A percentile compares a stretch with the other conserved stretches of the same genome.
phyloP scores from a whole-genome alignment of 164 flowering plant species.

The Saururus chinensis region DNA sequence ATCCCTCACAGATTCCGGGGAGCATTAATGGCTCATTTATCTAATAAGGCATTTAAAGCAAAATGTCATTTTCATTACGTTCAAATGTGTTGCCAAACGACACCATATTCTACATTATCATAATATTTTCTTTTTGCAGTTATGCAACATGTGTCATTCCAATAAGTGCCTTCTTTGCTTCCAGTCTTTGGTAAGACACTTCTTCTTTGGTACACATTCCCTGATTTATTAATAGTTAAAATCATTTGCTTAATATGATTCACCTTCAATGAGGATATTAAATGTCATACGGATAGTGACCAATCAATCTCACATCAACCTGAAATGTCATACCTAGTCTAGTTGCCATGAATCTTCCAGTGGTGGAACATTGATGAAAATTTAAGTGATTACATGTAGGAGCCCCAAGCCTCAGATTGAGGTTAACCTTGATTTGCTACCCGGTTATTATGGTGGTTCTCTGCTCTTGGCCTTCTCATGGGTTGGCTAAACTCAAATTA shows the following conservation, averaged over 20 bases:
- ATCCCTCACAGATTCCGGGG: no score
- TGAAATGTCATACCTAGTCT: no score
- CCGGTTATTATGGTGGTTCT: background rate
- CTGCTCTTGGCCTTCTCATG: background rate
- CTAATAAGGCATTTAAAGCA: no score
- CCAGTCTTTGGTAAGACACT: constrained; percentile 82
- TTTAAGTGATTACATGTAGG: background rate
- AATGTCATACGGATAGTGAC: no score
- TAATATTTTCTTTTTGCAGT: constrained; percentile 29
- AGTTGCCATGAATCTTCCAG: no score
- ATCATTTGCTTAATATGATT: background rate
- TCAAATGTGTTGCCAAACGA: no score
- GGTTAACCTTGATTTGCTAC: background rate
- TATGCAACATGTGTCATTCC: constrained; percentile 91
- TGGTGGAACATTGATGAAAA: no score
- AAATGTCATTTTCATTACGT: no score
- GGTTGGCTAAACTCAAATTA: background rate
- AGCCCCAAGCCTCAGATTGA: background rate
- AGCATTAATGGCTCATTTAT: no score
- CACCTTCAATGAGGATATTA: no score
- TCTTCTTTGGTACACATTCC: background rate
- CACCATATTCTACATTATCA: background rate
- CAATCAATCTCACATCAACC: no score
- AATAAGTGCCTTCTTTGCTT: constrained; percentile 96
- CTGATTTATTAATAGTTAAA: no score